These are phyloP conservation scores for Fusarium sp. DNA, from an alignment of 2,329 filamentous ascomycete species.

Conservation along the genomic window DNA sequence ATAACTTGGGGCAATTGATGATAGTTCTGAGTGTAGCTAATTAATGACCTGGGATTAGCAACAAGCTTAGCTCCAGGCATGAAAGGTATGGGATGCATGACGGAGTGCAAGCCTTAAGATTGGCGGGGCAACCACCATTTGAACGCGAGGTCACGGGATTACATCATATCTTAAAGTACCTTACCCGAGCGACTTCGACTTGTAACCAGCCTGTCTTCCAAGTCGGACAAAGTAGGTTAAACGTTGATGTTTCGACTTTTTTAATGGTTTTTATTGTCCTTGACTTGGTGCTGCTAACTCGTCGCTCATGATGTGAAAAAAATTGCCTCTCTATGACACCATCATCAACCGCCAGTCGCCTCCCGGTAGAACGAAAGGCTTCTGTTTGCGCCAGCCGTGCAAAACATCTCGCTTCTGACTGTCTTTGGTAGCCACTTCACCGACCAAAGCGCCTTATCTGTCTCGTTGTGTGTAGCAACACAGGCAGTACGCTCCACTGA, in stretches of 20 bases:
- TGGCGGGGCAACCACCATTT: constrained; percentile 71
- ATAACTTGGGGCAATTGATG: constrained; percentile 14
- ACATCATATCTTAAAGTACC: not conserved
- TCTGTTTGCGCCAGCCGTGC: constrained; percentile 81
- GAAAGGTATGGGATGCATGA: constrained; percentile 31
- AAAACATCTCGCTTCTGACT: constrained; percentile 79
- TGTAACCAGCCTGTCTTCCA: too few relatives aligned
- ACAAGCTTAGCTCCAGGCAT: constrained; percentile 20
- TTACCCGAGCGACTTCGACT: not conserved
- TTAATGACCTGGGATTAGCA: constrained; percentile 17
- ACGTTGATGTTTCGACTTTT: not conserved
- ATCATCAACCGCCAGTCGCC: constrained; percentile 65
- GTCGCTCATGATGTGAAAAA: not conserved
- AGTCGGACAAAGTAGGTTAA: not conserved
- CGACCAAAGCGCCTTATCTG: constrained; percentile 86
- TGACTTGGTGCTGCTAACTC: not conserved
- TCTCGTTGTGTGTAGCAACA: constrained; percentile 94
- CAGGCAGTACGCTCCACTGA: constrained; percentile 86
- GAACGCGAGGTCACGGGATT: constrained; percentile 64
- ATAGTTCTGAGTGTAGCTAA: constrained; percentile 10
- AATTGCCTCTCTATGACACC: not conserved
- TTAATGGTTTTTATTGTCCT: not conserved
- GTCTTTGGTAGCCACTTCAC: constrained; percentile 87
- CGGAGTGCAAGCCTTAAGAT: constrained; percentile 49
- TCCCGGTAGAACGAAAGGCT: constrained; percentile 88